phyloP scores from a whole-genome alignment of 345 rosid genomes.

The Noccaea caerulescens region DNA sequence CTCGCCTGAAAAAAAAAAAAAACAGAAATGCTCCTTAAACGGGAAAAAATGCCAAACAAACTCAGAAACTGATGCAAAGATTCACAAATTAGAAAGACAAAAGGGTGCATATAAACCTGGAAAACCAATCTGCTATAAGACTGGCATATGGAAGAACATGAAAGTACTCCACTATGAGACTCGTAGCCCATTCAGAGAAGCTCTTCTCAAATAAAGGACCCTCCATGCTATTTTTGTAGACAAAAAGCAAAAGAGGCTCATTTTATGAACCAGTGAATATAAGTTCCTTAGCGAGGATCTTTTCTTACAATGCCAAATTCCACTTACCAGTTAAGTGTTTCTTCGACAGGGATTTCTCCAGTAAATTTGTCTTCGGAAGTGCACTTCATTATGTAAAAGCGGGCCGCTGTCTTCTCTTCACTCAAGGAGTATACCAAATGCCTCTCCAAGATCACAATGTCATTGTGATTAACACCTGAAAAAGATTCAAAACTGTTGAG shows the following conservation, averaged over 20 bases:
- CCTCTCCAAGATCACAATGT: constrained; percentile 55
- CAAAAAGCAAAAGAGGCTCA: constrained; percentile 2
- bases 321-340: constrained; percentile 54
- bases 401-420: constrained; percentile 52
- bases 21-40: background rate
- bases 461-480: constrained; percentile 52
- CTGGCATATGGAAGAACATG: constrained; percentile 61
- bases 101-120: constrained; percentile 49
- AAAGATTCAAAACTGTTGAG: constrained; percentile 27
- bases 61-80: constrained; percentile 20
- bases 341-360: constrained; percentile 47
- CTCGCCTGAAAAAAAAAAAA: constrained; percentile 27
- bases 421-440: constrained; percentile 55
- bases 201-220: constrained; percentile 54
- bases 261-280: background rate
- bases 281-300: background rate
- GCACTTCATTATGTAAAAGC: constrained; percentile 63
- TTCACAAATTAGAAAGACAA: background rate
- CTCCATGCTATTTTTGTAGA: constrained; percentile 51
- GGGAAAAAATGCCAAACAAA: background rate
- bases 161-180: constrained; percentile 55
- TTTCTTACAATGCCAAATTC: constrained; percentile 3
- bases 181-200: constrained; percentile 46
- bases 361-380: constrained; percentile 33
- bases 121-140: constrained; percentile 53